Evolutionary conservation across 768 basidiomycete species (phyloP), one percentile per base, ranked within the genome.

Genomic region (Ephemerocybe angulata): DNA sequence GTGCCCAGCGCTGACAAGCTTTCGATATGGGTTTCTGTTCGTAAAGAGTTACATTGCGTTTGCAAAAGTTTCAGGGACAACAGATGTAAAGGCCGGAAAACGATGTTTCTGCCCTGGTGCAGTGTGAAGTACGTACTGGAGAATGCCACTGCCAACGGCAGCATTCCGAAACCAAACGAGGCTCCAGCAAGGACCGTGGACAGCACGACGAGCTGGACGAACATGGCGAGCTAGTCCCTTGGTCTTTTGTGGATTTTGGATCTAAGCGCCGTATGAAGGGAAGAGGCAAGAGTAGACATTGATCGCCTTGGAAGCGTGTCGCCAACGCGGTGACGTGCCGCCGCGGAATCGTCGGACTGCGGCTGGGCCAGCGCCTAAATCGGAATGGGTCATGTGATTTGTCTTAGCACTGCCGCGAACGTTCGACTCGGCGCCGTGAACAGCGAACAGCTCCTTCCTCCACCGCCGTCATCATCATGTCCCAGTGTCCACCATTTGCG

Each of bases 401-500:
- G 33, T 35, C 33, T 35, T 35, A 17, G 33, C 33, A 35, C 33
- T 35, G 33, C 51, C 25, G 43, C 35, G 22, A 4, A 43, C 48
- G 21, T 29, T 51, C 11, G 19, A 42, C 46, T 15, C 21, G 27
- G 27, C 2, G 30, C 46, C 13, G 27, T 22, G 2, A 30, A 48
- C 46, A 11, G 21, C 25, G 28, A 48, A 27, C 46, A 30, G 3
- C 28, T 30, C 25, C 17, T 8, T 10, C 27, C 25, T 13, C 24
- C 42, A n/a, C 28, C 31, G 30, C 33, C 56, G 25, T 44, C 50
- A 49, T 37, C 52, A 29, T 55, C 43, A 86, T 85, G 84, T 81
- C 84, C 24, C 60, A 81, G 48, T 97, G 93, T 69, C 93, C 93
- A 58, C 91, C 94, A 28, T 98, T 90, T 68, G 95, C 95, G 49